A percentile compares a stretch with the other conserved stretches of the same genome.
These are phyloP conservation scores for Verticillium dahliae DNA, from an alignment of 2,329 filamentous ascomycete species.

Conservation along the genomic window DNA sequence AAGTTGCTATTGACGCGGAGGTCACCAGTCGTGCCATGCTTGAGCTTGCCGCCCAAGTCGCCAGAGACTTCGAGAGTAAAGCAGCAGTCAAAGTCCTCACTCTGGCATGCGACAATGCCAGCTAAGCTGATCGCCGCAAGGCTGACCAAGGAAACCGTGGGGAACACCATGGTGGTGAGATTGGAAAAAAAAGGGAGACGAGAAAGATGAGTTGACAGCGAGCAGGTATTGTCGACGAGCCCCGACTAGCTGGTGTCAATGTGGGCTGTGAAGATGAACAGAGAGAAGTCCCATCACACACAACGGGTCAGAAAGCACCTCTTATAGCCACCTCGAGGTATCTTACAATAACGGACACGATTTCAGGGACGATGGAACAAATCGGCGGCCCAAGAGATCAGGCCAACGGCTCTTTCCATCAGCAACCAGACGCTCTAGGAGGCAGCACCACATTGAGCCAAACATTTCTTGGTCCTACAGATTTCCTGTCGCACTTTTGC, in stretches of 20 bases:
- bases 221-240: background rate
- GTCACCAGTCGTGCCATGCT: background rate
- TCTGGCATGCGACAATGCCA: background rate
- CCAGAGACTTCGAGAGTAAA: background rate
- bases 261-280: background rate
- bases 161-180: background rate
- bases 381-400: no score
- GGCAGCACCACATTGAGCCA: background rate
- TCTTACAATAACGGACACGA: no score
- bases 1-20: background rate
- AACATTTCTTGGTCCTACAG: background rate
- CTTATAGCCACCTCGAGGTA: no score
- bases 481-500: background rate
- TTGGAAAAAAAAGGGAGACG: background rate
- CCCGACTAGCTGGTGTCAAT: background rate
- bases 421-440: background rate
- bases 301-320: no score
- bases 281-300: no score
- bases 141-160: background rate
- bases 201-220: background rate
- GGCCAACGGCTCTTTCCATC: background rate
- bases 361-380: no score
- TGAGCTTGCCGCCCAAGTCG: background rate
- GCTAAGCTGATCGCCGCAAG: background rate
- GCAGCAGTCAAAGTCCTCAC: background rate